Percentiles rank a stretch among this genome's conserved stretches.
phyloP scores from a whole-genome alignment of 208 protist genomes.

The Leptomonas pyrrhocoris region DNA sequence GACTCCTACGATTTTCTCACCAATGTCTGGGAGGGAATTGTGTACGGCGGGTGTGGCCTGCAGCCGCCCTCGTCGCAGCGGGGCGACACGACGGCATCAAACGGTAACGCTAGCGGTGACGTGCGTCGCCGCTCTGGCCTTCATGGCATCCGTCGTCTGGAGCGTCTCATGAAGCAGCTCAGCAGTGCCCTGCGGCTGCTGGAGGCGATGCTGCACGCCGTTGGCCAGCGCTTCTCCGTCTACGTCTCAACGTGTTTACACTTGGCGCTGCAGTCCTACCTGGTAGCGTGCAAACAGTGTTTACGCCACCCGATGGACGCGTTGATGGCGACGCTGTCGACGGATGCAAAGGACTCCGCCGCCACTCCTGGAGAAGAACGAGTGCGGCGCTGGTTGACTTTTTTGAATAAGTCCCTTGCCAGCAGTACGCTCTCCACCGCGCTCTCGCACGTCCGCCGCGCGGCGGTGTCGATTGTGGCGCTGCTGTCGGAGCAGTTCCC shows the following conservation, averaged over 20 bases:
- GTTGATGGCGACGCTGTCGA: slow-evolving; percentile 11
- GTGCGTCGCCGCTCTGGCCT: slow-evolving; percentile 22
- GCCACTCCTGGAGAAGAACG: slow-evolving; percentile 14
- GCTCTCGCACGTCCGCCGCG: slow-evolving; percentile 59
- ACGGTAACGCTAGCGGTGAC: slow-evolving; percentile 8
- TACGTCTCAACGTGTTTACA: slow-evolving; percentile 70
- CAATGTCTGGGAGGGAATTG: slow-evolving; percentile 35
- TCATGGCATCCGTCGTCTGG: slow-evolving; percentile 50
- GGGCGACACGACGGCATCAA: background rate
- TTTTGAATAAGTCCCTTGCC: slow-evolving; percentile 36
- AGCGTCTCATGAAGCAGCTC: slow-evolving; percentile 67
- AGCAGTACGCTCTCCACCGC: slow-evolving; percentile 47
- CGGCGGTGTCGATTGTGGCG: slow-evolving; percentile 50
- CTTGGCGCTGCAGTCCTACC: slow-evolving; percentile 71
- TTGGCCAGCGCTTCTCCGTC: slow-evolving; percentile 65
- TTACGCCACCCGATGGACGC: slow-evolving; percentile 41
- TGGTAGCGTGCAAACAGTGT: slow-evolving; percentile 71
- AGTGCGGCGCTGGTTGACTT: slow-evolving; percentile 26
- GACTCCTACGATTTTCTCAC: slow-evolving; percentile 30
- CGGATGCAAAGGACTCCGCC: background rate
- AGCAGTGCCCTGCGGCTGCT: slow-evolving; percentile 64
- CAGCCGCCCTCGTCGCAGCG: background rate
- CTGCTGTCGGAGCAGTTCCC: slow-evolving; percentile 87
- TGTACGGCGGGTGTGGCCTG: slow-evolving; percentile 34
- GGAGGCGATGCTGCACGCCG: slow-evolving; percentile 63